Evolutionary conservation across 768 basidiomycete species (phyloP).

Genomic region (Mycena sanguinolenta): DNA sequence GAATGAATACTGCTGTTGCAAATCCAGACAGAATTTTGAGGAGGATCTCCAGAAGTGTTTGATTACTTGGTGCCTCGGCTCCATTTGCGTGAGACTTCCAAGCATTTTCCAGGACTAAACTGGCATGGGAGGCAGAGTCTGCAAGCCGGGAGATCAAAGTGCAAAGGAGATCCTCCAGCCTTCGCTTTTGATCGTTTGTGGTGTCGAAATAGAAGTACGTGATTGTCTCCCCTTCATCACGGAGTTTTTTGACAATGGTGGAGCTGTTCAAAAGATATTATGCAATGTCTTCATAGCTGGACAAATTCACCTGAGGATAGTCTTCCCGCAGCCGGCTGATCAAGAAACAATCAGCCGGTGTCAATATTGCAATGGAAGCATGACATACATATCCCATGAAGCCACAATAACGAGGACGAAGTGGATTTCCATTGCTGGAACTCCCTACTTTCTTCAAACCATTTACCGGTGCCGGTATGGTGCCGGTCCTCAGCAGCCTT

Average conservation of each 20-base stretch:
- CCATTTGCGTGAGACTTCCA: neutral
- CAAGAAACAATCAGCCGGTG: no score
- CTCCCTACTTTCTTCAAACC: no score
- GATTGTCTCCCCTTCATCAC: neutral
- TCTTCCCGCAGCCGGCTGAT: no score
- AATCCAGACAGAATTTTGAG: neutral
- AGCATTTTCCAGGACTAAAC: neutral
- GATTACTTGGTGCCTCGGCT: slow-evolving; percentile 16
- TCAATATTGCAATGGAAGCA: no score
- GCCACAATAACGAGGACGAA: no score
- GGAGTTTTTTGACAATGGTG: neutral
- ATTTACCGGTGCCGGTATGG: no score
- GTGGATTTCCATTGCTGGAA: no score
- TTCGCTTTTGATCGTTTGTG: neutral
- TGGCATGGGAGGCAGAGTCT: neutral
- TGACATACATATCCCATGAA: no score
- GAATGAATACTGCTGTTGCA: neutral
- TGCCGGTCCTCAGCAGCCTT: no score
- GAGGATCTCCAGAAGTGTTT: slow-evolving; percentile 27
- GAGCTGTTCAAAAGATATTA: neutral
- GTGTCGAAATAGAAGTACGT: slow-evolving; percentile 28
- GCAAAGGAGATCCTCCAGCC: neutral
- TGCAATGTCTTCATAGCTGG: no score
- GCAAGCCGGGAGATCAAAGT: slow-evolving; percentile 41
- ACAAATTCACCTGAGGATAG: no score